Evolutionary conservation across 192 early-diverging fungal species (phyloP).

Genomic region (Dissophora globulifera): DNA sequence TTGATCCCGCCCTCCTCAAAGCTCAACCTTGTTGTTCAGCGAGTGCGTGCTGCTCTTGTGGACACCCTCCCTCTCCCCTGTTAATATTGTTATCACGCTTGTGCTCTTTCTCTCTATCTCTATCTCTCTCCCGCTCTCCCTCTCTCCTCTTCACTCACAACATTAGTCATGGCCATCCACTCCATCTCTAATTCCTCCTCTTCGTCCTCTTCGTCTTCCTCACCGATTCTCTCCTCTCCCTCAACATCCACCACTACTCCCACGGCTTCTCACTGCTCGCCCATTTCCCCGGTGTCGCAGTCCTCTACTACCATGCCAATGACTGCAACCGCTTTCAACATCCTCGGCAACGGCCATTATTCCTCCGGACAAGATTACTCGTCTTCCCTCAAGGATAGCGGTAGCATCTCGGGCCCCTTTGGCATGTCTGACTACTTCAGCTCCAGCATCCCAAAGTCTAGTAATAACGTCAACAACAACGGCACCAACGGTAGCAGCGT

Average conservation of each 20-base stretch:
- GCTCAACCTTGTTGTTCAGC: too few species aligned
- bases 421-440: slow-evolving; percentile 35
- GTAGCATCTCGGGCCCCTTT: slow-evolving; percentile 4
- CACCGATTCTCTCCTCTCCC: slow-evolving; percentile 46
- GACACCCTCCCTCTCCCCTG: not conserved
- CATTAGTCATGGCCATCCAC: slow-evolving; percentile 52
- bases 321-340: slow-evolving; percentile 27
- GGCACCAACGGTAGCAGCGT: slow-evolving; percentile 35
- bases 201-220: slow-evolving; percentile 52
- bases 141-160: not conserved
- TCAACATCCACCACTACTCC: slow-evolving; percentile 38
- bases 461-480: not conserved
- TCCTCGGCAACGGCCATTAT: slow-evolving; percentile 9
- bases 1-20: too few species aligned
- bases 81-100: not conserved
- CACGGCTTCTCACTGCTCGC: slow-evolving; percentile 48
- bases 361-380: slow-evolving; percentile 16
- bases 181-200: slow-evolving; percentile 57
- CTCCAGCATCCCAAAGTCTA: slow-evolving; percentile 41
- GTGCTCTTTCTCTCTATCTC: not conserved
- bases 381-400: slow-evolving; percentile 23
- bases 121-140: not conserved
- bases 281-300: slow-evolving; percentile 20
- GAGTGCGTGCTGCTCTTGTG: too few species aligned
- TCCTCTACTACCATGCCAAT: slow-evolving; percentile 15